These are phyloP conservation scores for Trypanosoma cruzi DNA, from an alignment of 208 protist genomes.

Conservation along the genomic window DNA sequence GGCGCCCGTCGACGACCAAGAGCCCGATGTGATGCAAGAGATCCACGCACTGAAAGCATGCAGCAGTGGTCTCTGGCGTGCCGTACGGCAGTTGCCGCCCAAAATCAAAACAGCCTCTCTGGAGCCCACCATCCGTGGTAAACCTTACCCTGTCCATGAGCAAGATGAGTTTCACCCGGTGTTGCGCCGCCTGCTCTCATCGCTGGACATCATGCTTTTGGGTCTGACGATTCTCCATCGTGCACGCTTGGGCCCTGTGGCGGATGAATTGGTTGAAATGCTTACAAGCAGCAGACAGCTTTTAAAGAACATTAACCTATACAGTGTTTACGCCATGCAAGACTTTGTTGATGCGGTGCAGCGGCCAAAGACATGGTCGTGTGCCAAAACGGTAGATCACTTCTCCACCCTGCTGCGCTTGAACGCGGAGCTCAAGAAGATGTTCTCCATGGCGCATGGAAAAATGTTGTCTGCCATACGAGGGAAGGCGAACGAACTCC, in stretches of 20 bases:
- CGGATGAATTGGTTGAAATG: slow-evolving; percentile 27
- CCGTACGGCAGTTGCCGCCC: slow-evolving; percentile 26
- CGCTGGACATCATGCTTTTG: slow-evolving; percentile 47
- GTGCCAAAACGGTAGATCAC: slow-evolving; percentile 29
- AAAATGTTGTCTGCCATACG: slow-evolving; percentile 42
- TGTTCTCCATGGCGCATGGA: slow-evolving; percentile 34
- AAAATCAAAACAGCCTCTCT: slow-evolving; percentile 43
- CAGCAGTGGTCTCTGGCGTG: slow-evolving; percentile 33
- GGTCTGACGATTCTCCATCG: slow-evolving; percentile 48
- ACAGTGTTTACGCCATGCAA: slow-evolving; percentile 35
- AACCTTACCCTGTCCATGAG: slow-evolving; percentile 40
- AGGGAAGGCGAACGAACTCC: slow-evolving; percentile 7
- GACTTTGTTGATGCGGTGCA: slow-evolving; percentile 57
- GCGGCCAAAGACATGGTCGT: slow-evolving; percentile 37
- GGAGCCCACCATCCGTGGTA: slow-evolving; percentile 50
- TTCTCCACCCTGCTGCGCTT: slow-evolving; percentile 43
- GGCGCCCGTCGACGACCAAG: slow-evolving; percentile 22
- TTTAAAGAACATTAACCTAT: slow-evolving; percentile 36
- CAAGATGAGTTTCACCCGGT: slow-evolving; percentile 56
- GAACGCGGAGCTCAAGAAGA: slow-evolving; percentile 32
- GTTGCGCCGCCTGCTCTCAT: slow-evolving; percentile 51
- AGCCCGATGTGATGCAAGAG: slow-evolving; percentile 22
- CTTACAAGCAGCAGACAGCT: slow-evolving; percentile 44
- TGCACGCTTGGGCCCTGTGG: slow-evolving; percentile 28
- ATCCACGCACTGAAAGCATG: slow-evolving; percentile 28